These are phyloP conservation scores for Brassica cretica DNA, from an alignment of 345 rosid genomes.

Conservation along the genomic window DNA sequence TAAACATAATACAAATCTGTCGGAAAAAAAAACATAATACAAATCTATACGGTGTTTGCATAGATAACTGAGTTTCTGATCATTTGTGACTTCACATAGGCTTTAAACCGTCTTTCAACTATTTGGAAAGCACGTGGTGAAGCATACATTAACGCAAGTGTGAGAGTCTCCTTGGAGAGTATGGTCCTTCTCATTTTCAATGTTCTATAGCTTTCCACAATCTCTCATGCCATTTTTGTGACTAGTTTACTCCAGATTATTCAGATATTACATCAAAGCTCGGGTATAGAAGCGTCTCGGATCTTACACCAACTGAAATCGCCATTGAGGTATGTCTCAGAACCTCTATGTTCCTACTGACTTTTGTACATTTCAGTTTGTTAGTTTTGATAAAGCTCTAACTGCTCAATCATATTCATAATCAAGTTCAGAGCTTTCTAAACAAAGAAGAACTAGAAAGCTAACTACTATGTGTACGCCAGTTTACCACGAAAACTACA, in stretches of 20 bases:
- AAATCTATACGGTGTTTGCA: too few species aligned
- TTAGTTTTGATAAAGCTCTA: conserved; percentile 8
- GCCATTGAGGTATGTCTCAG: conserved; percentile 55
- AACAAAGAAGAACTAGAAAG: conserved; percentile 3
- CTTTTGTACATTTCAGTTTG: background rate
- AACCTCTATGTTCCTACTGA: conserved; percentile 9
- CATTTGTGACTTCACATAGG: conserved; percentile 43
- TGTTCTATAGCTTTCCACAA: conserved; percentile 4
- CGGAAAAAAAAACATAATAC: too few species aligned
- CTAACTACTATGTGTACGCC: background rate
- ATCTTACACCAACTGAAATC: conserved; percentile 62
- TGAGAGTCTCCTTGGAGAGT: conserved; percentile 79
- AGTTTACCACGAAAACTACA: too few species aligned
- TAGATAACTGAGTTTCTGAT: background rate
- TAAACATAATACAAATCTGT: too few species aligned
- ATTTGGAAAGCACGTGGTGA: conserved; percentile 68
- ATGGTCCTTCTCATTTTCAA: conserved; percentile 22
- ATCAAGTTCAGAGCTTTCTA: conserved; percentile 26
- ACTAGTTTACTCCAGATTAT: background rate
- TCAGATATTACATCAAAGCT: conserved; percentile 76
- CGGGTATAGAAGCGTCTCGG: conserved; percentile 56
- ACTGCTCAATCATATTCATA: conserved; percentile 3
- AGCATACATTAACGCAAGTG: conserved; percentile 67
- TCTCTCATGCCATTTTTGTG: background rate
- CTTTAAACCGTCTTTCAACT: conserved; percentile 62